Evolutionary conservation across 108 stramenopile genomes (phyloP), one percentile per base, ranked within the genome.

Genomic region (Aurantiochytrium sp.): DNA sequence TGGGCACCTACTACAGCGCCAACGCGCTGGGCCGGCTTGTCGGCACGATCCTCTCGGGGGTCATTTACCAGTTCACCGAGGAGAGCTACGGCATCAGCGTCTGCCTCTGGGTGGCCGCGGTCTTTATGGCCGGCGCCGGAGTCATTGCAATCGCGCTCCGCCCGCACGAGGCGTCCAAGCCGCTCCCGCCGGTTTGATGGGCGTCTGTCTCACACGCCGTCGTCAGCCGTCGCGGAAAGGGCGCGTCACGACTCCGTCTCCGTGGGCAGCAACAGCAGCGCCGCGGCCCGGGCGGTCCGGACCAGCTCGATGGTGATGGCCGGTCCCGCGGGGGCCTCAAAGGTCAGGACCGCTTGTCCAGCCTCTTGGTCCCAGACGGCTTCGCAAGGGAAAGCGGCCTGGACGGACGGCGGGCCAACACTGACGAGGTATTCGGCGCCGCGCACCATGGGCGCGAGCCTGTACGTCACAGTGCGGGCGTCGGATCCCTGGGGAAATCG

Each of bases 1-100:
- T 97, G 55, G 97, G 97, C 8, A 95, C 96, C 55, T 97, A 97
- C 89, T 97, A 97, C 93, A 97, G 96, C 96, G 95, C 95, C 68
- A 97, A 97, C 90, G 97, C 97, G n/a, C 55, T 93, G 31, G 97
- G 97, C 19, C 88, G 97, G 55, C 89, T 97, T 55, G 85, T 97
- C 19, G 97, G 97, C 37, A 96, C 96, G 3, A 85, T 97, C n/a
- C 93, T 96, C 50, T 93, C 94, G 87, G 97, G 97, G 5, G 90
- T 97, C 48, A 68, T 97, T 4, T 97, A 95, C 32, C 73, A 81
- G 32, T 81, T 30, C 73, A 81, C 73, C 1, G 19, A 81, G 73
- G 52, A 89, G 12, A 88, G 89, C 36, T 89, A 65, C 34, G 89
- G 89, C 45, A 19, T 89, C 30, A 86, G 87, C 48, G 86, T 89